Percentiles rank a stretch among this genome's conserved stretches.
phyloP scores from a whole-genome alignment of 108 stramenopile species.

The Halocafeteria seosinensis region DNA sequence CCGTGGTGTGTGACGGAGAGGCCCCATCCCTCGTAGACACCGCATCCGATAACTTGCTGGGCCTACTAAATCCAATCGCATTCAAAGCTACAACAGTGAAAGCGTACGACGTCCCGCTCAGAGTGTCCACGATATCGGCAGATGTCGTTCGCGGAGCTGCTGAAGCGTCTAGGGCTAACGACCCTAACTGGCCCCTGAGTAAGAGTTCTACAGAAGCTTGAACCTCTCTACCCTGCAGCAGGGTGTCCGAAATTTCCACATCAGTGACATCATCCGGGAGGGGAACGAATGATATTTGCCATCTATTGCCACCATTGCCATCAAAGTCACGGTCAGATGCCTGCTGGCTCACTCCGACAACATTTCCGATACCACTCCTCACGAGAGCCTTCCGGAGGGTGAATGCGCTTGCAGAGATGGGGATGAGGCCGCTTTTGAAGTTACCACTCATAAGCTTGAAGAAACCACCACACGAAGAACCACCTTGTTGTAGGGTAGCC shows the following conservation, averaged over 20 bases:
- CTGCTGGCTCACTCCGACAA: background rate
- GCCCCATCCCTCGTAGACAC: slow-evolving; percentile 53
- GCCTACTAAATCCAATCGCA: slow-evolving; percentile 45
- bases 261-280: background rate
- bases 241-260: background rate
- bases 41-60: slow-evolving; percentile 39
- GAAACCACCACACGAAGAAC: background rate
- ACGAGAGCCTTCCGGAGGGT: background rate
- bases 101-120: slow-evolving; percentile 44
- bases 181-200: slow-evolving; percentile 41
- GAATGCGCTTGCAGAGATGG: background rate
- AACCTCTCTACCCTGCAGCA: slow-evolving; percentile 5
- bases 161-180: slow-evolving; percentile 51
- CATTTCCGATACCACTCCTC: background rate
- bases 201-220: slow-evolving; percentile 31
- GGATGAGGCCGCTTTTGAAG: background rate
- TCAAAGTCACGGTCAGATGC: too few relatives aligned
- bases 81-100: slow-evolving; percentile 59
- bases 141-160: slow-evolving; percentile 22
- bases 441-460: background rate
- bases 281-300: slow-evolving; percentile 3
- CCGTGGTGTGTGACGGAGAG: slow-evolving; percentile 44
- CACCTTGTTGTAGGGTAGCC: too few relatives aligned
- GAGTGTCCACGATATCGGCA: slow-evolving; percentile 32
- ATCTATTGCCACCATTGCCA: background rate